phyloP scores from a whole-genome alignment of 2,329 filamentous ascomycete genomes.

The Paracoccidioides lutzii region DNA sequence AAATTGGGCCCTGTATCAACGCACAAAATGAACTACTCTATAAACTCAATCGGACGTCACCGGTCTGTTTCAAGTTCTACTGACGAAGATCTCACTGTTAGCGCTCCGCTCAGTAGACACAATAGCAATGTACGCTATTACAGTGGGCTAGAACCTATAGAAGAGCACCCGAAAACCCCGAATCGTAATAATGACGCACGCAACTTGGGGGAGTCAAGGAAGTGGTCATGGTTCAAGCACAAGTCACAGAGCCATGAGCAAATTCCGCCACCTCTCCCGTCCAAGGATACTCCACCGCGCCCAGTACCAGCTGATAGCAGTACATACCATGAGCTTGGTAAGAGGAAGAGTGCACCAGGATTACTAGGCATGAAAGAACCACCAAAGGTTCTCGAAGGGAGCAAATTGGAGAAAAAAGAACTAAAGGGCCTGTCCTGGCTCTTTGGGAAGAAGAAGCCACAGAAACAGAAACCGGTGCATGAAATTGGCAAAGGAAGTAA shows the following conservation, averaged over 20 bases:
- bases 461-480: slow-evolving; percentile 20
- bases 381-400: background rate
- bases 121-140: slow-evolving; percentile 13
- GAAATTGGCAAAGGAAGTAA: slow-evolving; percentile 28
- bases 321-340: background rate
- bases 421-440: slow-evolving; percentile 39
- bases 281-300: slow-evolving; percentile 16
- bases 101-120: background rate
- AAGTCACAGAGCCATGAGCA: slow-evolving; percentile 19
- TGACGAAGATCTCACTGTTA: background rate
- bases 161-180: slow-evolving; percentile 27
- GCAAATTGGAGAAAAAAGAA: slow-evolving; percentile 5
- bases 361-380: background rate
- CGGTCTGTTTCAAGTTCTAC: background rate
- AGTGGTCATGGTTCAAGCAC: slow-evolving; percentile 37
- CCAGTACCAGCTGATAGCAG: slow-evolving; percentile 8
- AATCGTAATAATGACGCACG: slow-evolving; percentile 15
- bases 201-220: slow-evolving; percentile 23
- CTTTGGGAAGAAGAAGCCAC: slow-evolving; percentile 38
- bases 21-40: slow-evolving; percentile 4
- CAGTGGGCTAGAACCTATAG: slow-evolving; percentile 30
- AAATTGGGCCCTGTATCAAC: slow-evolving; percentile 14
- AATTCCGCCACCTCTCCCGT: slow-evolving; percentile 9
- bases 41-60: slow-evolving; percentile 5
- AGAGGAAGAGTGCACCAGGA: background rate